A percentile compares a stretch with the other conserved stretches of the same genome.
Conservation (phyloP, 78 protist species). For the Reticulomyxa filosa region DNA sequence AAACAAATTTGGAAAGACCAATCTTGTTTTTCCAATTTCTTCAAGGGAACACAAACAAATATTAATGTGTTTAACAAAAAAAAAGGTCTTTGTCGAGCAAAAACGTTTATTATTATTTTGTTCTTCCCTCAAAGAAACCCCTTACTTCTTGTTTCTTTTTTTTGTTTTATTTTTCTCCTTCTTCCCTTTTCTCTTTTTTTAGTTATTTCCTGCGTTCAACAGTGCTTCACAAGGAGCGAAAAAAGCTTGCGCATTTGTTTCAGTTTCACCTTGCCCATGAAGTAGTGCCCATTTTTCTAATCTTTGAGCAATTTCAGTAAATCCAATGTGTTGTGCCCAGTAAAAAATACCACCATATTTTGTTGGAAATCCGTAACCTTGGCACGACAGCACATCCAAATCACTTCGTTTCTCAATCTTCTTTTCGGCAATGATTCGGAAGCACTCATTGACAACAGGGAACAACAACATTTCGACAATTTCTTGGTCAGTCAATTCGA, state of each 20-base stretch:
- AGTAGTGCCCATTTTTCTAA: neutral
- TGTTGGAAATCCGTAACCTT: slow-evolving; percentile 4
- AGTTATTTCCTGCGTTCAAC: neutral
- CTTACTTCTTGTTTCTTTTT: too few species aligned
- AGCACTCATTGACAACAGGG: slow-evolving; percentile 29
- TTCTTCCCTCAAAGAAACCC: too few species aligned
- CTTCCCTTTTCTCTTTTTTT: too few species aligned
- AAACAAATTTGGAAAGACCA: too few species aligned
- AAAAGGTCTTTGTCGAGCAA: too few species aligned
- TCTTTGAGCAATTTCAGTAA: neutral
- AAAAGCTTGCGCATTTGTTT: neutral
- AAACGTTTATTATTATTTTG: too few species aligned
- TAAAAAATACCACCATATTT: neutral
- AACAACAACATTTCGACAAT: slow-evolving; percentile 13
- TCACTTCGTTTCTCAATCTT: slow-evolving; percentile 12
- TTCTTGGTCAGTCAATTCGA: slow-evolving; percentile 8
- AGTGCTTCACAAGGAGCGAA: neutral
- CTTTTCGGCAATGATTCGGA: slow-evolving; percentile 8
- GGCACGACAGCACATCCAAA: slow-evolving; percentile 20
- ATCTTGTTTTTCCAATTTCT: too few species aligned
- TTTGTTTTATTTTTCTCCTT: too few species aligned
- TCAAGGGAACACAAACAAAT: too few species aligned
- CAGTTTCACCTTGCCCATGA: too few species aligned
- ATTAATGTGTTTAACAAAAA: too few species aligned
- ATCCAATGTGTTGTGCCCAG: slow-evolving; percentile 1